A percentile compares a stretch with the other conserved stretches of the same genome.
Evolutionary conservation across 371 early-diverging fungal species (phyloP).

Genomic region (Mycotypha africana): DNA sequence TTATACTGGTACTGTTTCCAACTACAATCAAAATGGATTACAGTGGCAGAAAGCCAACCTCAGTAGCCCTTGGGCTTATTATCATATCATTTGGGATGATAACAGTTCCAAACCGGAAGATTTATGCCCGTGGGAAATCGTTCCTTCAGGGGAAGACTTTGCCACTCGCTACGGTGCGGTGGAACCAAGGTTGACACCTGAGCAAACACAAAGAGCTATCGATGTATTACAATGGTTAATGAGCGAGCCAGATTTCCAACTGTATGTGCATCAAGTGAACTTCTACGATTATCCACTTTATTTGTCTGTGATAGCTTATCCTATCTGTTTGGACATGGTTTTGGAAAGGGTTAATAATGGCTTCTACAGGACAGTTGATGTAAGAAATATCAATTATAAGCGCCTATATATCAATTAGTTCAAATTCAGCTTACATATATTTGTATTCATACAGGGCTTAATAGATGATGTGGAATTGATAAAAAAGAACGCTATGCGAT

Average conservation of each 20-base stretch:
- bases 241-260: slow-evolving; percentile 40
- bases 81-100: slow-evolving; percentile 52
- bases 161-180: slow-evolving; percentile 26
- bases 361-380: slow-evolving; percentile 57
- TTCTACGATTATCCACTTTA: slow-evolving; percentile 62
- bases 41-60: slow-evolving; percentile 29
- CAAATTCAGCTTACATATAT: not conserved
- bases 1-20: slow-evolving; percentile 53
- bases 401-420: not conserved
- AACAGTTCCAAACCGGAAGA: slow-evolving; percentile 24
- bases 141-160: slow-evolving; percentile 33
- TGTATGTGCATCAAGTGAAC: slow-evolving; percentile 66
- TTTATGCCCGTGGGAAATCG: slow-evolving; percentile 54
- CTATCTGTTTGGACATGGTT: slow-evolving; percentile 62
- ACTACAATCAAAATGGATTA: slow-evolving; percentile 22
- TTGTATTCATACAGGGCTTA: slow-evolving; percentile 49
- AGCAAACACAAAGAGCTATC: slow-evolving; percentile 26
- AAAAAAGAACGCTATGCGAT: slow-evolving; percentile 62
- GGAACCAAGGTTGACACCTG: slow-evolving; percentile 2
- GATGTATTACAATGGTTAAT: slow-evolving; percentile 34
- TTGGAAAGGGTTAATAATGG: slow-evolving; percentile 46
- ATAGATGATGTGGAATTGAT: slow-evolving; percentile 63
- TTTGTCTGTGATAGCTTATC: slow-evolving; percentile 61
- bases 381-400: not conserved
- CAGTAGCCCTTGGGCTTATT: slow-evolving; percentile 50